These are phyloP conservation scores for Ogataea salicorniae DNA, from an alignment of 805 yeast genomes.

Conservation along the genomic window DNA sequence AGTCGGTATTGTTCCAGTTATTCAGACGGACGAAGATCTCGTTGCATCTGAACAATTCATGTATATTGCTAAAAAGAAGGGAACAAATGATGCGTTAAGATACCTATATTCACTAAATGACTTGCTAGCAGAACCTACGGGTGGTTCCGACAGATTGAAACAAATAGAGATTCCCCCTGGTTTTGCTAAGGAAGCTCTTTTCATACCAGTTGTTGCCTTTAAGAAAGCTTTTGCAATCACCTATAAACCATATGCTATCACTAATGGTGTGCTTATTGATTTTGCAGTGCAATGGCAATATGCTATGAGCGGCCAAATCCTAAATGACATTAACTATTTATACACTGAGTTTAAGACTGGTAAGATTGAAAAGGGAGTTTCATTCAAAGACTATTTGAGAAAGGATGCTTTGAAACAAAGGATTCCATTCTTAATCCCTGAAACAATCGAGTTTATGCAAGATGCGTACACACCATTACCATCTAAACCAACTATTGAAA, in stretches of 20 bases:
- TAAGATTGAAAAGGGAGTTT: slow-evolving; percentile 21
- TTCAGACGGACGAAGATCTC: slow-evolving; percentile 21
- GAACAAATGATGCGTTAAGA: slow-evolving; percentile 18
- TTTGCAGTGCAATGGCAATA: slow-evolving; percentile 51
- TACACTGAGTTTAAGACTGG: slow-evolving; percentile 25
- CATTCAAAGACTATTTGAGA: slow-evolving; percentile 39
- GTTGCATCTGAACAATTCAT: slow-evolving; percentile 23
- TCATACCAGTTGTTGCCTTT: slow-evolving; percentile 22
- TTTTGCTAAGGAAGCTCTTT: slow-evolving; percentile 10
- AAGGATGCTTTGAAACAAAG: slow-evolving; percentile 39
- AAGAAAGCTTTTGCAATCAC: slow-evolving; percentile 35
- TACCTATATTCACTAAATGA: slow-evolving; percentile 21
- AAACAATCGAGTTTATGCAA: slow-evolving; percentile 28
- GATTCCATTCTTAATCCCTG: slow-evolving; percentile 48
- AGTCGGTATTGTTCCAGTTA: slow-evolving; percentile 74
- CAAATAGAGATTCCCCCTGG: slow-evolving; percentile 7
- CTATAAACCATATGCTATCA: slow-evolving; percentile 47
- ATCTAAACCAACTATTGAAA: not conserved
- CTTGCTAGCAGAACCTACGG: slow-evolving; percentile 2
- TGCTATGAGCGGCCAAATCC: slow-evolving; percentile 46
- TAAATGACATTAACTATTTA: slow-evolving; percentile 44
- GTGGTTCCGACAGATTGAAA: not conserved
- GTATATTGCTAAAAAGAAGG: slow-evolving; percentile 13
- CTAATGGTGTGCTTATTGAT: slow-evolving; percentile 66
- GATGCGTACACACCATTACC: slow-evolving; percentile 13